These are phyloP conservation scores for Pyrrhoderma lamaoense DNA, from an alignment of 1,284 basidiomycete species.

Conservation along the genomic window DNA sequence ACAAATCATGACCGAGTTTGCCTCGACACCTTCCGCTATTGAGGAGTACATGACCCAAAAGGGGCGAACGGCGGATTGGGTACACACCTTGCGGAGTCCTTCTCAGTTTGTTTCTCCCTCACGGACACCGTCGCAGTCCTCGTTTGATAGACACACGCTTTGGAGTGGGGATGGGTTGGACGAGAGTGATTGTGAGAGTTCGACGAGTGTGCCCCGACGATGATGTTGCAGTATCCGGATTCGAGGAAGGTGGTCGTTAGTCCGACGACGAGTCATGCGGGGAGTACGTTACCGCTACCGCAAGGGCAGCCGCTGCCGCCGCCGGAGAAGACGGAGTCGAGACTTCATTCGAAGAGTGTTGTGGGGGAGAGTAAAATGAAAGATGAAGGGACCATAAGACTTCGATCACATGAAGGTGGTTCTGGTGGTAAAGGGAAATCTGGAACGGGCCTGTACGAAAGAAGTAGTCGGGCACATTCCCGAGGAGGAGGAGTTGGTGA, in stretches of 20 bases:
- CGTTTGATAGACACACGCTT: slow-evolving; percentile 24
- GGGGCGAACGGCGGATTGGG: slow-evolving; percentile 56
- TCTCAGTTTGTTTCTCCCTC: slow-evolving; percentile 47
- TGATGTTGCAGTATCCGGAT: slow-evolving; percentile 60
- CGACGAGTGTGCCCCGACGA: slow-evolving; percentile 63
- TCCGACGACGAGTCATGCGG: background rate
- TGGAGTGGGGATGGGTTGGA: slow-evolving; percentile 36
- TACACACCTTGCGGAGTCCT: slow-evolving; percentile 30
- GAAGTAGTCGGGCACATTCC: too few species aligned
- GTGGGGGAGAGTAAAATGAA: too few species aligned
- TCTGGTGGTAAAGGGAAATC: background rate
- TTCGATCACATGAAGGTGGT: slow-evolving; percentile 9
- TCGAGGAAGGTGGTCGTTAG: slow-evolving; percentile 31
- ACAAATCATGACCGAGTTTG: slow-evolving; percentile 55
- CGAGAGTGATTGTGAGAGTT: slow-evolving; percentile 54
- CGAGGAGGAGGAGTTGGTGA: background rate
- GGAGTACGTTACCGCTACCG: background rate
- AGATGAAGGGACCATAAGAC: slow-evolving; percentile 10
- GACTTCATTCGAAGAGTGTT: too few species aligned
- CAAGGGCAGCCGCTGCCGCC: background rate
- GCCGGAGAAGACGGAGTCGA: background rate
- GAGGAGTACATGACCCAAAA: slow-evolving; percentile 48
- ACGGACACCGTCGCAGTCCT: slow-evolving; percentile 43
- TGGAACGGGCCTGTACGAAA: background rate
- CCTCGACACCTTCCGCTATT: slow-evolving; percentile 48